Base-by-base conservation (phyloP, 2,329 filamentous ascomycete species). In the Furcasterigmium sp. region DNA sequence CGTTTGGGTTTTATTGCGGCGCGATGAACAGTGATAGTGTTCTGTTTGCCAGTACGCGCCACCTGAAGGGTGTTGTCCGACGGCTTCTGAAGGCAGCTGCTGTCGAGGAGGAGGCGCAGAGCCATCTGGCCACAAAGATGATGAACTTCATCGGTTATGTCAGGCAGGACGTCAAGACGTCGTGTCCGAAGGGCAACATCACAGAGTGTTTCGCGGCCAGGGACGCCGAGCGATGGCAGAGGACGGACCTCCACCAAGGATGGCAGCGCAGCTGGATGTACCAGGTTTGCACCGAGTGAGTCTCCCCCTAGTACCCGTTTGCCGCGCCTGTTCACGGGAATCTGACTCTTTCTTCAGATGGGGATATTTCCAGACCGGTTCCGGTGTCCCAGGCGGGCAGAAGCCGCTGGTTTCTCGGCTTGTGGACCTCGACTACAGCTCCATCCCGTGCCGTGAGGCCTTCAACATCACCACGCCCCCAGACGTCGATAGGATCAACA, bases 361-460 rank as follows among this genome's bases (percentile, higher is more conserved):
- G 87, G 88, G 87, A 9, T 93, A 80, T 63, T 78, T 91, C 39
- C 77, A 84, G 51, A 88, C 85, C 1, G 87, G 88, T 37, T 82
- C 79, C 7, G 78, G 81, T 20, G 80, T 82, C 0, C 87, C 87
- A 0, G 53, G 66, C 1, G 67, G 77, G 45, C 73, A 81, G 43
- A 73, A 83, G 1, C 82, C 88, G 0, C 62, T 94, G 5, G 69
- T 93, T 39, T 91, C 87, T 1, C 82, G 88, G 11, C 71, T 80
- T 4, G 69, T 88, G 28, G 76, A 82, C 47, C 54, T 89, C 1
- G 70, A 81, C 3, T 89, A 82, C 60, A 61, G 70, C 4, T 78
- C 76, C 1, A 60, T 75, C 5, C 69, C 82, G 53, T 94, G 88
- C 67, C 69, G 71, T 1, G 68, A 76, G 6, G 76, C 78, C 0